A percentile compares a stretch with the other conserved stretches of the same genome.
Conservation (phyloP, 768 basidiomycete species). For the Russula emetica region DNA sequence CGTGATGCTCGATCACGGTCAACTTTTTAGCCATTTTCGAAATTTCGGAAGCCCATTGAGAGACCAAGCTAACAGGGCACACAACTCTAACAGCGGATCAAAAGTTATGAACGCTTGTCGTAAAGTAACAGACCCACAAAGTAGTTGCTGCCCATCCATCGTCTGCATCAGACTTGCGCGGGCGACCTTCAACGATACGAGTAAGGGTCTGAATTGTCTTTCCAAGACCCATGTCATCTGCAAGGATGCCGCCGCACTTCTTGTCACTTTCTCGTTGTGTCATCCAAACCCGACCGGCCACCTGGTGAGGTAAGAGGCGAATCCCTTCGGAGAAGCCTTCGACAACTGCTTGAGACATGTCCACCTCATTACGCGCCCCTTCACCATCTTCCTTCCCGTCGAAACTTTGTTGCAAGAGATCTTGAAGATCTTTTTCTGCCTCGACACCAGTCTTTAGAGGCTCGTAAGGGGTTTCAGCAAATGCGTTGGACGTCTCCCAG, state of each 20-base stretch:
- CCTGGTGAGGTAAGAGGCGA: slow-evolving; percentile 78
- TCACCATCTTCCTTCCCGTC: slow-evolving; percentile 50
- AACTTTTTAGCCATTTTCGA: slow-evolving; percentile 62
- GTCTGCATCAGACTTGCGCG: slow-evolving; percentile 61
- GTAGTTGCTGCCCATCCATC: slow-evolving; percentile 71
- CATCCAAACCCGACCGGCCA: slow-evolving; percentile 88
- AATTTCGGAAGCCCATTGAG: slow-evolving; percentile 89
- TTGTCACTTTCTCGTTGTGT: slow-evolving; percentile 72
- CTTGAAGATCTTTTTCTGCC: slow-evolving; percentile 72
- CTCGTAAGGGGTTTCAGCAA: slow-evolving; percentile 32
- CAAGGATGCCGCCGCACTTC: slow-evolving; percentile 81
- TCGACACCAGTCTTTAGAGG: slow-evolving; percentile 46
- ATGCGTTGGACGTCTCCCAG: slow-evolving; percentile 35
- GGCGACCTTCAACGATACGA: slow-evolving; percentile 78
- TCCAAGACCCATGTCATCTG: slow-evolving; percentile 87
- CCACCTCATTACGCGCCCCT: slow-evolving; percentile 45
- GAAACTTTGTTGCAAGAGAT: slow-evolving; percentile 62
- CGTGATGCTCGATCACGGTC: slow-evolving; percentile 80
- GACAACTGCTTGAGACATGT: slow-evolving; percentile 65
- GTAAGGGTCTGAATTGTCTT: slow-evolving; percentile 91
- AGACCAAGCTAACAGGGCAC: slow-evolving; percentile 80
- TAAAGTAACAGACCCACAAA: slow-evolving; percentile 45
- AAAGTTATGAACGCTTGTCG: neutral
- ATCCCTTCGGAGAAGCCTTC: slow-evolving; percentile 72
- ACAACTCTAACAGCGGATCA: slow-evolving; percentile 55